phyloP scores from a whole-genome alignment of 352 stramenopile genomes.

The Phytophthora kernoviae region DNA sequence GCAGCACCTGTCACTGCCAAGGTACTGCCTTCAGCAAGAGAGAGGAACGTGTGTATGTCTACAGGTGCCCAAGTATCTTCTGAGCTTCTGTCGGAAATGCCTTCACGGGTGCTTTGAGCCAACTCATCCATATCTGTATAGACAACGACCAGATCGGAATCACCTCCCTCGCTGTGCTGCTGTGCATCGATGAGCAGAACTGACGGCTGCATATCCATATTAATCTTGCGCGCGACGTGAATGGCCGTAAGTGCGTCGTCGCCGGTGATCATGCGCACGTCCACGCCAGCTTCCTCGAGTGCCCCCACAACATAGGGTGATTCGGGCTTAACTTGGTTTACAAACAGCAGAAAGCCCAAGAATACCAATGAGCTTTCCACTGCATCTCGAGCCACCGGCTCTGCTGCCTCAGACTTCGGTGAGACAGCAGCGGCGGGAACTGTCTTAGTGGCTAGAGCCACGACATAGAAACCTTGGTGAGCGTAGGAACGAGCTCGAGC shows the following conservation, averaged over 20 bases:
- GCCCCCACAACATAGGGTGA: constrained; percentile 78
- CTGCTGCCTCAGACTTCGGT: constrained; percentile 36
- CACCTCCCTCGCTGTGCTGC: constrained; percentile 7
- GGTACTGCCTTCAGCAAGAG: constrained; percentile 59
- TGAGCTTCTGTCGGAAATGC: constrained; percentile 6
- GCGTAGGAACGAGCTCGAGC: constrained; percentile 62
- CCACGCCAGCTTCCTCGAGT: constrained; percentile 74
- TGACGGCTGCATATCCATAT: constrained; percentile 67
- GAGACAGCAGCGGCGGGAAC: constrained; percentile 35
- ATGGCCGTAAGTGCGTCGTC: constrained; percentile 85
- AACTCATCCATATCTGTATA: constrained; percentile 71
- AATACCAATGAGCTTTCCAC: constrained; percentile 84
- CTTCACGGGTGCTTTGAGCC: constrained; percentile 34
- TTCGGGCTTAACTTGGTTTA: constrained; percentile 91
- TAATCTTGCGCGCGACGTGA: constrained; percentile 73
- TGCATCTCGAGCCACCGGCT: constrained; percentile 62
- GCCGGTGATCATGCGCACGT: constrained; percentile 90
- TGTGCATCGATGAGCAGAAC: constrained; percentile 59
- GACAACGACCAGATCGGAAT: constrained; percentile 26
- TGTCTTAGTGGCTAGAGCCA: constrained; percentile 64
- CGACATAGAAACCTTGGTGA: constrained; percentile 87
- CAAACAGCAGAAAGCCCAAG: constrained; percentile 88
- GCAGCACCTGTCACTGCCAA: constrained; percentile 72
- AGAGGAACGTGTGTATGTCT: constrained; percentile 52
- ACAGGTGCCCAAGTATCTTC: constrained; percentile 45